Evolutionary conservation across 1,284 basidiomycete species (phyloP).

Genomic region (Marasmius sp.): DNA sequence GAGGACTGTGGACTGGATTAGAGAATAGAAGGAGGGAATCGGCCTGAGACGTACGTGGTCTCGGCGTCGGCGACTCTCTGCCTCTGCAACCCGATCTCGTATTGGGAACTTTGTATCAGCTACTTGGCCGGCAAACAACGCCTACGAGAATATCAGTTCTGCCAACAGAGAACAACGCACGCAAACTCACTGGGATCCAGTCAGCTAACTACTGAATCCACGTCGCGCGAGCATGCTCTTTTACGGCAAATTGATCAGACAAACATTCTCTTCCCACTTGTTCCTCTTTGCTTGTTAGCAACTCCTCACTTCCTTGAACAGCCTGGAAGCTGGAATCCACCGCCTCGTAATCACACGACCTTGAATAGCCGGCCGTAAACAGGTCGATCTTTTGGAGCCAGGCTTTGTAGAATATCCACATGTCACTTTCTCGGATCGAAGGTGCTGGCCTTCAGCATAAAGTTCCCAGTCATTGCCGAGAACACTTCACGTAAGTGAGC

Average conservation of each 20-base stretch:
- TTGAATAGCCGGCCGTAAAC: slow-evolving; percentile 95
- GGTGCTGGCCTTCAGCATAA: slow-evolving; percentile 98
- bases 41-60: slow-evolving; percentile 55
- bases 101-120: too few relatives aligned
- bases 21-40: neutral
- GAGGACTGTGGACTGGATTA: slow-evolving; percentile 55
- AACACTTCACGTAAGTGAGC: slow-evolving; percentile 96
- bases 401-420: slow-evolving; percentile 96
- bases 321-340: slow-evolving; percentile 87
- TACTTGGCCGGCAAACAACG: too few relatives aligned
- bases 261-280: slow-evolving; percentile 74
- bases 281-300: slow-evolving; percentile 60
- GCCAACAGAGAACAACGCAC: too few relatives aligned
- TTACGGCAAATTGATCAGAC: slow-evolving; percentile 10
- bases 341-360: slow-evolving; percentile 79
- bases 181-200: too few relatives aligned
- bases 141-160: too few relatives aligned
- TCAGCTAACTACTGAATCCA: too few relatives aligned
- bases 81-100: too few relatives aligned
- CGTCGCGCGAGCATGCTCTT: slow-evolving; percentile 87
- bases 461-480: slow-evolving; percentile 98
- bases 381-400: slow-evolving; percentile 94
- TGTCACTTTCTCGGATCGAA: slow-evolving; percentile 91
- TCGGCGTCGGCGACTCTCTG: slow-evolving; percentile 63
- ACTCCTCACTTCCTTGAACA: slow-evolving; percentile 98